Conservation (phyloP, 2,329 filamentous ascomycete species). For the Cladosporium halotolerans region DNA sequence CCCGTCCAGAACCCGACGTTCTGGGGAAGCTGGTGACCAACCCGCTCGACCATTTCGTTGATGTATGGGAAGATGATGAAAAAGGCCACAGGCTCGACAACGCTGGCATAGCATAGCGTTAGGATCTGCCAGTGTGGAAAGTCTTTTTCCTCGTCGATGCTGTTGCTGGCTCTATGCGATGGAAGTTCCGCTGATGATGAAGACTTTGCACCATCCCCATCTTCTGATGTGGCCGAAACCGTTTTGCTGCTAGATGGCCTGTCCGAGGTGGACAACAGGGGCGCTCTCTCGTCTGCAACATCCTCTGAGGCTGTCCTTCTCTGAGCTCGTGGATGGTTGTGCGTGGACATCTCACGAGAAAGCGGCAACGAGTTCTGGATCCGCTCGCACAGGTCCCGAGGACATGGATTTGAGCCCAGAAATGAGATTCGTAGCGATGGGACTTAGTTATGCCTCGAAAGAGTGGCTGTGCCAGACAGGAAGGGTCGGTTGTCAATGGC, state of each 20-base stretch:
- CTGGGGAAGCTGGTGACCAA: constrained; percentile 54
- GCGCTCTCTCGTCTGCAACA: constrained; percentile 21
- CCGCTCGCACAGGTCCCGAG: too few relatives aligned
- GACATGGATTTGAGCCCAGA: too few relatives aligned
- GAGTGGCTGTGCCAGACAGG: too few relatives aligned
- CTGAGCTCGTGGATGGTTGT: neutral
- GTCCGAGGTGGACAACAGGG: constrained; percentile 20
- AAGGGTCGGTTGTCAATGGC: too few relatives aligned
- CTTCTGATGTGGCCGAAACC: neutral
- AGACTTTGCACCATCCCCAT: constrained; percentile 6
- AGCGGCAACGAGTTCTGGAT: too few relatives aligned
- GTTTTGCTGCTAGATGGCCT: neutral
- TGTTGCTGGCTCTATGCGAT: neutral
- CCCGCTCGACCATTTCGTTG: constrained; percentile 66
- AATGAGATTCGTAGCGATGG: too few relatives aligned
- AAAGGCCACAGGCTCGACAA: constrained; percentile 74
- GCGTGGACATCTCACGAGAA: neutral
- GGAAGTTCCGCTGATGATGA: neutral
- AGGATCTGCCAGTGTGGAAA: constrained; percentile 61
- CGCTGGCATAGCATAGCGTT: constrained; percentile 64
- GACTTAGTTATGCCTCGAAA: too few relatives aligned
- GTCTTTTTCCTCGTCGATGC: constrained; percentile 34
- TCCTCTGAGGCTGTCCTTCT: neutral
- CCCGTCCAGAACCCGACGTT: constrained; percentile 77
- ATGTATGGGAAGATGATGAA: constrained; percentile 79